Base-by-base conservation (phyloP, 2,329 filamentous ascomycete species). In the Cladosporium sp. region DNA sequence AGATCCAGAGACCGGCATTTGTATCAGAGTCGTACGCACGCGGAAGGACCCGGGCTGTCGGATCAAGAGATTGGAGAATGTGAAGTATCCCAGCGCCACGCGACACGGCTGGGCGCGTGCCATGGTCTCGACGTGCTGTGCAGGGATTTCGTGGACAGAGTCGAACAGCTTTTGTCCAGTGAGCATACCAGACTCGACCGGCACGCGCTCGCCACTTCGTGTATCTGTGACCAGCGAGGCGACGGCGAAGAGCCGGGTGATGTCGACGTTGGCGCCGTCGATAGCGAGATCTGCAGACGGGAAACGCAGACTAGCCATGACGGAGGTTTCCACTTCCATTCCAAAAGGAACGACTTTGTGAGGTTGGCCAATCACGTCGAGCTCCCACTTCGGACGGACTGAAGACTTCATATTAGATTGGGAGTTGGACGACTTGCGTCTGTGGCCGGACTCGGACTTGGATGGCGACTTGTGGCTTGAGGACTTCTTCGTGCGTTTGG, bases 91-190 rank as follows among this genome's bases (percentile, higher is more conserved):
- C 19, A 71, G 51, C 1, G 64, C 59, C 1, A 66, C 56, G n/a
- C 68, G 65, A 25, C 60, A 66, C 25, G 68, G 66, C 47, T 69
- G 64, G 57, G 62, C 67, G n/a, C 62, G 61, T 2, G 64, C 65
- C 39, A 71, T 60, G 17, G 60, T 64, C 11, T 64, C 65, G 9
- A 65, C 64, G 49, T 64, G 65, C 45, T 66, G 58, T 20, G 65
- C 65, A 4, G 69, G 68, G 14, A 69, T 64, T 11, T 65, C 61
- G 51, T 69, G 70, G 11, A 71, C 63, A 5, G 69, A 70, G 61
- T 71, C 69, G 59, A 69, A 67, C 62, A 70, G 65, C 55, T 71
- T 68, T 58, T 70, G 68, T 9, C 67, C 69, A 4, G 66, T 67
- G 34, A 72, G 59, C 14, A 65, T 66, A 38, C 65, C 66, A 36